These are phyloP conservation scores for Sporothrix variecibatus DNA, from an alignment of 2,329 filamentous ascomycete genomes.

Conservation along the genomic window DNA sequence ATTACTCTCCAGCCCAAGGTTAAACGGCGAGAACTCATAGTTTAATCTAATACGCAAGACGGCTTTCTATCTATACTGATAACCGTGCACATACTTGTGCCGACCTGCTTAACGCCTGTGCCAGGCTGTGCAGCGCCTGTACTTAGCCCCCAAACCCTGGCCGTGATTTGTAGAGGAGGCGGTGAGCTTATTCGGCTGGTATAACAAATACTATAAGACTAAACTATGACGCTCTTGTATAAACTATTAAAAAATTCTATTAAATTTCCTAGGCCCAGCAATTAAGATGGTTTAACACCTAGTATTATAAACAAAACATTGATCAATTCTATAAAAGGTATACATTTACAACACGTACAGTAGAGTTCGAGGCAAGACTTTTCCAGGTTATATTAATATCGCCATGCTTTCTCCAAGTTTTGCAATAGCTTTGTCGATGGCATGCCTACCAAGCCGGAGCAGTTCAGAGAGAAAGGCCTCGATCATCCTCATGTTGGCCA, in stretches of 20 bases:
- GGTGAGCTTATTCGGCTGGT: background rate
- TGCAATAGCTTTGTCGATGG: conserved; percentile 26
- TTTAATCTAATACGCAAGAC: background rate
- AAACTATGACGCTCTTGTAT: too few relatives aligned
- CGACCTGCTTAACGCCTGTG: background rate
- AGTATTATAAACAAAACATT: too few relatives aligned
- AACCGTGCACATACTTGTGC: background rate
- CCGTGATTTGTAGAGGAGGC: background rate
- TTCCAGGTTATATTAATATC: background rate
- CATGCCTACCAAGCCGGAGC: conserved; percentile 26
- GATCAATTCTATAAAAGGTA: too few relatives aligned
- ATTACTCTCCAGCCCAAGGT: background rate
- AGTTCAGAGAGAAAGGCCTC: conserved; percentile 30
- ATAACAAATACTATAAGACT: too few relatives aligned
- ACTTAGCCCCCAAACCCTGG: background rate
- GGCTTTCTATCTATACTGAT: background rate
- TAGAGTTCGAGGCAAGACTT: too few relatives aligned
- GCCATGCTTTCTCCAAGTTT: background rate
- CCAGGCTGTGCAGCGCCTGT: background rate
- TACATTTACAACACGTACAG: too few relatives aligned
- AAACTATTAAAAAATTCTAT: too few relatives aligned
- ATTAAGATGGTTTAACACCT: too few relatives aligned
- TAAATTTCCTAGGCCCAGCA: too few relatives aligned
- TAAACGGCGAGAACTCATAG: background rate
- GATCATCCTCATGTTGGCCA: conserved; percentile 27